Conservation (phyloP, 2,329 filamentous ascomycete genomes). For the Coniella lustricola region DNA sequence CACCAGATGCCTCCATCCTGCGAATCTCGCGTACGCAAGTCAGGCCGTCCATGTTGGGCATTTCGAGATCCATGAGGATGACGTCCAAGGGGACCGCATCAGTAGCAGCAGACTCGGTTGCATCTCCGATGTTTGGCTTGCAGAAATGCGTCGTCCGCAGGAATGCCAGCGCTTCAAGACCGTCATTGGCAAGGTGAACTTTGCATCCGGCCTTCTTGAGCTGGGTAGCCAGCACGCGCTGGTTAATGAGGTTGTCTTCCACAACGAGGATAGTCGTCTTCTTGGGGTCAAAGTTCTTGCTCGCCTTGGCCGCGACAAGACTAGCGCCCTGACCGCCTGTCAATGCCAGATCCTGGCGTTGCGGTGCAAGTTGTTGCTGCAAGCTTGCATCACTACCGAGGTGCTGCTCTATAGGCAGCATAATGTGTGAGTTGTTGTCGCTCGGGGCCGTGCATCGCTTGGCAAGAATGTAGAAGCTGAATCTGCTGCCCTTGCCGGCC, state of each 20-base stretch:
- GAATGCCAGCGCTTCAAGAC: constrained; percentile 46
- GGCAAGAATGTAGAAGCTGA: constrained; percentile 56
- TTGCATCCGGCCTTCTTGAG: constrained; percentile 51
- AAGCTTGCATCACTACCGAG: constrained; percentile 16
- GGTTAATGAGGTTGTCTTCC: constrained; percentile 62
- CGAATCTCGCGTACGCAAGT: constrained; percentile 35
- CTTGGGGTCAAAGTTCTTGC: constrained; percentile 31
- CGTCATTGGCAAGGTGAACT: constrained; percentile 56
- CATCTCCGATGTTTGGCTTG: too few relatives aligned
- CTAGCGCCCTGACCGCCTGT: constrained; percentile 16
- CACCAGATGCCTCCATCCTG: constrained; percentile 28
- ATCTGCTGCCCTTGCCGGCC: constrained; percentile 51
- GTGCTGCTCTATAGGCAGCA: constrained; percentile 17
- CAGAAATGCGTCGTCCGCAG: constrained; percentile 28
- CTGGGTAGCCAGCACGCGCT: constrained; percentile 60
- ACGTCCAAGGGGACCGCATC: constrained; percentile 28
- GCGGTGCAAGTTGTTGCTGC: constrained; percentile 17
- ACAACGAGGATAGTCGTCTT: constrained; percentile 54
- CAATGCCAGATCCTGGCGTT: constrained; percentile 22
- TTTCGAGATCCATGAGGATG: constrained; percentile 41
- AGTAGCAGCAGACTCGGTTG: background rate
- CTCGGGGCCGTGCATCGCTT: constrained; percentile 31
- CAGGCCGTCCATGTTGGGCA: constrained; percentile 42
- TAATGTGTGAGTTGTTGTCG: constrained; percentile 1
- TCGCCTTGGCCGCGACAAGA: constrained; percentile 19